These are phyloP conservation scores for Effrenium voratum DNA, from an alignment of 73 alveolate species.

Conservation along the genomic window DNA sequence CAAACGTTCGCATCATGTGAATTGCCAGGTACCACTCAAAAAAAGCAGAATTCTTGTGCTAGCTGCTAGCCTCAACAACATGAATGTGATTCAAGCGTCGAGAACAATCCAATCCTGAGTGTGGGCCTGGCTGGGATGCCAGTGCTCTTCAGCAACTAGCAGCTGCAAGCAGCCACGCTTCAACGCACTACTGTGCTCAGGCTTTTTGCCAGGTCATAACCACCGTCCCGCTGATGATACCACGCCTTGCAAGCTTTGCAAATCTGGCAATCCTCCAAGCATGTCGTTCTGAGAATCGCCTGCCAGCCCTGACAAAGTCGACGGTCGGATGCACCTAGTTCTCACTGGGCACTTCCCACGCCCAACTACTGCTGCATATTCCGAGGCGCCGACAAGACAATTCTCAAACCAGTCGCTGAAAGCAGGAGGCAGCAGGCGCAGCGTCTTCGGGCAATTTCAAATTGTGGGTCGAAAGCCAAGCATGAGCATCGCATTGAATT, in stretches of 20 bases:
- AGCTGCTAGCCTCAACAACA: too few relatives aligned
- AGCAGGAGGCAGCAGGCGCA: slow-evolving; percentile 66
- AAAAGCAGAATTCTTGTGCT: too few relatives aligned
- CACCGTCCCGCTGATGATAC: slow-evolving; percentile 70
- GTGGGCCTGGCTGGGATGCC: slow-evolving; percentile 18
- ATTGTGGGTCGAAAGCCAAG: not conserved
- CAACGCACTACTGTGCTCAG: not conserved
- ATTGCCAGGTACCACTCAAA: too few relatives aligned
- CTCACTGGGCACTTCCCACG: not conserved
- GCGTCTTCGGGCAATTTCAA: not conserved
- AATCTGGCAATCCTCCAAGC: not conserved
- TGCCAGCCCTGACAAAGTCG: slow-evolving; percentile 75
- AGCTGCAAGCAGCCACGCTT: not conserved
- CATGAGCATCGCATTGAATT: not conserved
- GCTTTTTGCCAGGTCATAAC: slow-evolving; percentile 67
- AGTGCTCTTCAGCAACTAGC: slow-evolving; percentile 53
- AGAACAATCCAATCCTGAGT: too few relatives aligned
- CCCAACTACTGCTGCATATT: not conserved
- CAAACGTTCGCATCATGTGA: too few relatives aligned
- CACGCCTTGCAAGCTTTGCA: slow-evolving; percentile 20
- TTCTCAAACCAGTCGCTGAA: slow-evolving; percentile 70
- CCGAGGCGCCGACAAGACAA: not conserved
- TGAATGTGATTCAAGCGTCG: too few relatives aligned
- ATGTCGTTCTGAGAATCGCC: not conserved
- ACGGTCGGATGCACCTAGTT: slow-evolving; percentile 63